These are phyloP conservation scores for Neckera pumila DNA, from an alignment of 225 moss, liverwort and hornwort species.

Conservation along the genomic window DNA sequence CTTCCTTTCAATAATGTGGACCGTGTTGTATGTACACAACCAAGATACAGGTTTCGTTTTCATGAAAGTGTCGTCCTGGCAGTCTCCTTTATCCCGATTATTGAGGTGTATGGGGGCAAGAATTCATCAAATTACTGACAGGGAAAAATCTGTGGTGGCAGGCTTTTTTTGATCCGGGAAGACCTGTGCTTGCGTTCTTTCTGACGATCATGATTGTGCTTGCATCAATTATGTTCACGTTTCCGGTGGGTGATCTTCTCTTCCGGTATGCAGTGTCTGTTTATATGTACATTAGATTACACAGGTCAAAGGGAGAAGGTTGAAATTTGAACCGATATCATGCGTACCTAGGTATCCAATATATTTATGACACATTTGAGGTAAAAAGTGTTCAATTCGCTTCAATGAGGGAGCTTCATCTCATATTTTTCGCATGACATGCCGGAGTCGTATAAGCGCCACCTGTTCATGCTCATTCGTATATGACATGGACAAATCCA, in stretches of 20 bases:
- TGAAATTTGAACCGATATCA: neutral
- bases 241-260: slow-evolving; percentile 21
- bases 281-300: neutral
- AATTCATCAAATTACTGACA: neutral
- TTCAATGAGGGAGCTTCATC: neutral
- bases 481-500: neutral
- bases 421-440: neutral
- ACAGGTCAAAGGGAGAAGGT: neutral
- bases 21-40: neutral
- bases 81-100: neutral
- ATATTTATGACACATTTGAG: neutral
- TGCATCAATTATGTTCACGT: slow-evolving; percentile 20
- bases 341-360: neutral
- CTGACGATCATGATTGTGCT: slow-evolving; percentile 23
- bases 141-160: neutral
- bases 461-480: neutral
- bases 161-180: slow-evolving; percentile 11
- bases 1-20: neutral
- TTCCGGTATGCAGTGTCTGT: neutral
- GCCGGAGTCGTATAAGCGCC: neutral
- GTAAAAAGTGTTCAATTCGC: neutral
- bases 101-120: neutral
- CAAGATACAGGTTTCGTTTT: neutral
- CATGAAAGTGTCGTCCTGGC: neutral
- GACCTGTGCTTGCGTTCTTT: slow-evolving; percentile 13